Evolutionary conservation across 495 filamentous ascomycete species (phyloP).

Genomic region (Aspergillus cavernicola): DNA sequence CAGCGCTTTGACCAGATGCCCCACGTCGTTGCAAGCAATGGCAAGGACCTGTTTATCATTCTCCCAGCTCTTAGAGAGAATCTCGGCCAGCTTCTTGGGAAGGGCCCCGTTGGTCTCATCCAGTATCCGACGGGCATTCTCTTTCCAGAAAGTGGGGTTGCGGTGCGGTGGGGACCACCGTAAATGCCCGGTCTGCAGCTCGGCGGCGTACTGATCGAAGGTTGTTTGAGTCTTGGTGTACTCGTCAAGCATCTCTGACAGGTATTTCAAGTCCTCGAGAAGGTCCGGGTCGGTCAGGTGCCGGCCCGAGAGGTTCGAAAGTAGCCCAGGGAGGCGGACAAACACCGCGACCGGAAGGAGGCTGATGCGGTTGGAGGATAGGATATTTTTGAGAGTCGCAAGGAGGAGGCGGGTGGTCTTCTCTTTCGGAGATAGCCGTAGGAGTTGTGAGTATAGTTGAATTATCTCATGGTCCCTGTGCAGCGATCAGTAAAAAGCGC

Average conservation of each 20-base stretch:
- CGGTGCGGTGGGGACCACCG: conserved; percentile 96
- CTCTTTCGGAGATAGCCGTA: conserved; percentile 91
- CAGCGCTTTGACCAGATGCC: conserved; percentile 81
- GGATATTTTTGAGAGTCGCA: conserved; percentile 83
- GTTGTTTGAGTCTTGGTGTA: conserved; percentile 97
- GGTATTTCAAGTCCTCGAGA: conserved; percentile 72
- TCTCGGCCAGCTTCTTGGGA: conserved; percentile 79
- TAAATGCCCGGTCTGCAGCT: conserved; percentile 83
- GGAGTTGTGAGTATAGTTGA: conserved; percentile 81
- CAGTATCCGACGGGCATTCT: conserved; percentile 89
- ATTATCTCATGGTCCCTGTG: conserved; percentile 85
- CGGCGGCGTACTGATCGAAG: conserved; percentile 90
- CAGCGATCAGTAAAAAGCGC: conserved; percentile 14
- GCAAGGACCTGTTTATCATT: conserved; percentile 94
- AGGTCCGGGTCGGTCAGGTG: conserved; percentile 88
- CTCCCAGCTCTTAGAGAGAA: conserved; percentile 80
- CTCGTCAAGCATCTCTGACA: conserved; percentile 79
- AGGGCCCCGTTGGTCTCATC: conserved; percentile 78
- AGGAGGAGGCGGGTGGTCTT: conserved; percentile 93
- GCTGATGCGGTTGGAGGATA: conserved; percentile 65
- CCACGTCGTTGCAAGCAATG: conserved; percentile 93
- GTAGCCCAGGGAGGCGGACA: conserved; percentile 73
- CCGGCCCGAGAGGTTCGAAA: conserved; percentile 74
- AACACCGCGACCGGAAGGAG: conserved; percentile 80
- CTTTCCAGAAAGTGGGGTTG: conserved; percentile 85